Evolutionary conservation across 2,329 filamentous ascomycete genomes (phyloP).

Genomic region (Nannizziopsis arthrosporioides): DNA sequence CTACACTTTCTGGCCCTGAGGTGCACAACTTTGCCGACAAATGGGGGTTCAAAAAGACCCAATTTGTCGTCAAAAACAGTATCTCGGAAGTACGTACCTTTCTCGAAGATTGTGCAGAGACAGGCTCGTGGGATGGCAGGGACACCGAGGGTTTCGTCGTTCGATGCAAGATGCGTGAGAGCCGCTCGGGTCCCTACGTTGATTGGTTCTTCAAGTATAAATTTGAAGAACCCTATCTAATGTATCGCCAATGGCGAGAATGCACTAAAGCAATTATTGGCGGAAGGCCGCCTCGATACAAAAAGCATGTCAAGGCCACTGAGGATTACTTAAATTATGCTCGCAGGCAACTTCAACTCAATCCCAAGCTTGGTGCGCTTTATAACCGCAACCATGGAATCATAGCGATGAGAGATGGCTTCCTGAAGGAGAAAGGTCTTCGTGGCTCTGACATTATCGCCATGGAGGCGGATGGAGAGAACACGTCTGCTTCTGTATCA

Average conservation of each 20-base stretch:
- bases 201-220: slow-evolving; percentile 99
- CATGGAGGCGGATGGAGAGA: slow-evolving; percentile 42
- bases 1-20: slow-evolving; percentile 68
- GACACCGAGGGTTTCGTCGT: slow-evolving; percentile 97
- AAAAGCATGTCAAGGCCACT: slow-evolving; percentile 81
- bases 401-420: slow-evolving; percentile 78
- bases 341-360: slow-evolving; percentile 55
- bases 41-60: slow-evolving; percentile 90
- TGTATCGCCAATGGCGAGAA: slow-evolving; percentile 98
- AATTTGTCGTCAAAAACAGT: slow-evolving; percentile 64
- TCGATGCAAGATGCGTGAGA: slow-evolving; percentile 58
- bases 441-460: slow-evolving; percentile 86
- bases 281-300: slow-evolving; percentile 61
- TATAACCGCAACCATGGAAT: slow-evolving; percentile 91
- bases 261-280: slow-evolving; percentile 82
- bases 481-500: slow-evolving; percentile 35
- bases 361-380: slow-evolving; percentile 54
- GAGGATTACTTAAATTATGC: slow-evolving; percentile 82
- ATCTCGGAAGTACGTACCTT: slow-evolving; percentile 64
- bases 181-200: slow-evolving; percentile 46
- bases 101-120: slow-evolving; percentile 73
- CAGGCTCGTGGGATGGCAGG: slow-evolving; percentile 76
- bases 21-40: slow-evolving; percentile 81
- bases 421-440: slow-evolving; percentile 68
- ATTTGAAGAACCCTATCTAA: slow-evolving; percentile 95